Base-by-base conservation (phyloP, 768 basidiomycete genomes). In the Rossbeevera mucosa region DNA sequence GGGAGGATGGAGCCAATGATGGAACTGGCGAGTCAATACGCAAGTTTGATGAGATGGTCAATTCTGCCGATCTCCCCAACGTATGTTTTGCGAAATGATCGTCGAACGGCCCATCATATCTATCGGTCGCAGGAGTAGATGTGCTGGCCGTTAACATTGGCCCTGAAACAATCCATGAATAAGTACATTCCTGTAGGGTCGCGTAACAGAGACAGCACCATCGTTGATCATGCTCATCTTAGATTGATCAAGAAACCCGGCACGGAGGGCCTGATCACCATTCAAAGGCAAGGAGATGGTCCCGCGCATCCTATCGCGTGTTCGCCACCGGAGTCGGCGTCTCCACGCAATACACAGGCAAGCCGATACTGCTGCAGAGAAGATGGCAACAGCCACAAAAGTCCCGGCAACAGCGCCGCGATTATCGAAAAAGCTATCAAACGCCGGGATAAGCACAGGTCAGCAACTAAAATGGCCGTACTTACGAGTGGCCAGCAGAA, bases 391-490 rank as follows among this genome's bases (percentile, higher is more conserved):
- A 11, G 75, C 81, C 7, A 86, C 74, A 65, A 91, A 91, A n/a
- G 83, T 80, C 7, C 85, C 88, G 2, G 83, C 81, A 4, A 89
- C 82, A 9, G 83, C 83, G 2, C 83, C 81, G 25, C 74, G 81
- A 62, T 91, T 83, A 43, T 72, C 69, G 59, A 89, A 79, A 69
- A 90, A 85, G 11, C 81, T 83, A 50, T 16, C 6, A 41, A 36
- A 55, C 44, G 28, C n/a, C 5, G 56, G 14, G 20, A 45, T 52
- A n/a, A 62, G 36, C 11, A 43, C 14, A 29, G 7, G 22, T 41
- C 5, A 22, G 40, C 5, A 21, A 28, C 26, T 16, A n/a, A 41
- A 44, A 29, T 7, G 18, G 40, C 9, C n/a, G 54, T 25, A 67
- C 67, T 53, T 67, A 67, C 62, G 66, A 63, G 29, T 57, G 58